These are phyloP conservation scores for Cladosporium colombiae DNA, from an alignment of 2,329 filamentous ascomycete genomes.

Conservation along the genomic window DNA sequence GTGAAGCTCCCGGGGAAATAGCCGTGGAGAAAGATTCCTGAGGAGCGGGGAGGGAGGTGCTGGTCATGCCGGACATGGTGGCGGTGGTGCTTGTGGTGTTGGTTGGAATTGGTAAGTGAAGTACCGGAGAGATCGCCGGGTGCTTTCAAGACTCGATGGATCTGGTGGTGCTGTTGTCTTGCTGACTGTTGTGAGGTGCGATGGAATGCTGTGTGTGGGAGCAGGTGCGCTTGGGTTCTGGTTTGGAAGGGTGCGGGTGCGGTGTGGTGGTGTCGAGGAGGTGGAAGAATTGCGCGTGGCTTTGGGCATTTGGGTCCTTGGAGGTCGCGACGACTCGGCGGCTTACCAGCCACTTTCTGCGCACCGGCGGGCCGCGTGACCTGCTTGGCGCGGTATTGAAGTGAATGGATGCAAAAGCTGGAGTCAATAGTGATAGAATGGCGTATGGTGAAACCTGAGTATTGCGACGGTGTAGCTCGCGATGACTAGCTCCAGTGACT, in stretches of 20 bases:
- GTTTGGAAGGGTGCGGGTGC: neutral
- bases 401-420: slow-evolving; percentile 4
- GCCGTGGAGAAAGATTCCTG: neutral
- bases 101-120: neutral
- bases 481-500: neutral
- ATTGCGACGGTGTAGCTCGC: neutral
- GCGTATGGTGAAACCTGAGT: neutral
- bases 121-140: neutral
- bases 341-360: neutral
- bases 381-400: neutral
- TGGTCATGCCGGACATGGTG: neutral
- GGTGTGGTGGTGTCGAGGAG: neutral
- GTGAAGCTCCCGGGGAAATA: neutral
- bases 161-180: neutral
- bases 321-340: neutral
- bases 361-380: neutral
- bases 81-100: neutral
- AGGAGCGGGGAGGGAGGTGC: neutral
- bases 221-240: neutral
- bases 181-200: neutral
- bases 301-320: neutral
- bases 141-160: neutral
- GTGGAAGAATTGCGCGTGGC: neutral
- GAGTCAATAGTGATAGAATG: neutral
- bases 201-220: neutral